A percentile compares a stretch with the other conserved stretches of the same genome.
Evolutionary conservation across 2,329 filamentous ascomycete genomes (phyloP).

Genomic region (Xylaria polymorpha): DNA sequence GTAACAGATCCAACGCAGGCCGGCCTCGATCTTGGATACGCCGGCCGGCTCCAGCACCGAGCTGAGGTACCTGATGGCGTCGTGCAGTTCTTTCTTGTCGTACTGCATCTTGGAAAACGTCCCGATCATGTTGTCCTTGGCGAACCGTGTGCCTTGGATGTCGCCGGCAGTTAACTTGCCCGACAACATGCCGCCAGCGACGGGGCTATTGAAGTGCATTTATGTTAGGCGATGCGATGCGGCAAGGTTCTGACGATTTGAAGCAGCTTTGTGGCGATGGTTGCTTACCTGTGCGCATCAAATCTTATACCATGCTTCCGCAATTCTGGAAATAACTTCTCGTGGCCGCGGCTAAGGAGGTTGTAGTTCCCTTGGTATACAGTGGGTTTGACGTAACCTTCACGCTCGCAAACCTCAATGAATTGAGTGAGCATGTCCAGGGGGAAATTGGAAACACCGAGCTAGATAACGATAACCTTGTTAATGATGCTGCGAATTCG

Average conservation of each 20-base stretch:
- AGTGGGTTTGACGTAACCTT: constrained; percentile 5
- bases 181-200: constrained; percentile 38
- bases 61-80: constrained; percentile 27
- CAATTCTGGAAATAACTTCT: not conserved
- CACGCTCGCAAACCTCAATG: constrained; percentile 7
- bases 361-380: constrained; percentile 10
- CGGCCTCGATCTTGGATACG: constrained; percentile 37
- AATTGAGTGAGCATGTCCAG: not conserved
- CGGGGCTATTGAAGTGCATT: constrained; percentile 28
- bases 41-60: constrained; percentile 26
- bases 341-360: not conserved
- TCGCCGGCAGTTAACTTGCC: constrained; percentile 38
- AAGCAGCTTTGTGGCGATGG: too few species aligned
- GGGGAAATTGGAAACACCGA: not conserved
- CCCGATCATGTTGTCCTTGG: constrained; percentile 33
- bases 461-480: not conserved
- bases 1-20: constrained; percentile 37
- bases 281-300: too few species aligned
- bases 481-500: too few species aligned
- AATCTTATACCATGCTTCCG: too few species aligned
- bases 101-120: constrained; percentile 32
- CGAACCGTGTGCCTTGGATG: constrained; percentile 39
- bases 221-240: too few species aligned
- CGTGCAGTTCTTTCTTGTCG: constrained; percentile 36
- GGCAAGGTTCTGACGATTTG: too few species aligned